Evolutionary conservation across 305 asterid genomes (phyloP).

Genomic region (Fraxinus platypoda): DNA sequence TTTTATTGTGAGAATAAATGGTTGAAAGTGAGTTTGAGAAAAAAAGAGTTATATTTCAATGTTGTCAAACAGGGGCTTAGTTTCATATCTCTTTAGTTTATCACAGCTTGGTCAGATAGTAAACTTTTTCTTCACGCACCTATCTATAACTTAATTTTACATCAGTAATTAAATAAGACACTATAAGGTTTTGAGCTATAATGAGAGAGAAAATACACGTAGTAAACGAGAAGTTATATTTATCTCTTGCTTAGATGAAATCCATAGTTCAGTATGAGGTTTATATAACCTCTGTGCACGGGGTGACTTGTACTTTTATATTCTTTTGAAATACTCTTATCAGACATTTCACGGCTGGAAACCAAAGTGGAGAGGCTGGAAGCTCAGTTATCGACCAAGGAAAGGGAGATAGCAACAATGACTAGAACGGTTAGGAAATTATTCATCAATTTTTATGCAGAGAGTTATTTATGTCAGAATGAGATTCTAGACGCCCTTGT

Average conservation of each 20-base stretch:
- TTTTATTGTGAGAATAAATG: too few species aligned
- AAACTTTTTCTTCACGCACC: background rate
- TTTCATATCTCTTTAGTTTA: background rate
- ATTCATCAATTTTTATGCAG: background rate
- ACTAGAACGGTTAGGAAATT: constrained; percentile 66
- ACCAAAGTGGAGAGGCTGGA: constrained; percentile 80
- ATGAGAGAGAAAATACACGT: background rate
- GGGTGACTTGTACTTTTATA: constrained; percentile 18
- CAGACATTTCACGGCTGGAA: constrained; percentile 93
- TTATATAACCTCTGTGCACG: background rate
- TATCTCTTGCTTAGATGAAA: too few species aligned
- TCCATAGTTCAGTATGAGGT: background rate
- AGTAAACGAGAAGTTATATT: too few species aligned
- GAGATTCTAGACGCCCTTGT: background rate
- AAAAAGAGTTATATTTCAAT: too few species aligned
- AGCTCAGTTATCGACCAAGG: constrained; percentile 64
- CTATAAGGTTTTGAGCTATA: background rate
- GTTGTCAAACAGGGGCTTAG: background rate
- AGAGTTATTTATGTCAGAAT: background rate
- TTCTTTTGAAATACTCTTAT: constrained; percentile 57
- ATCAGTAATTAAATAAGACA: background rate
- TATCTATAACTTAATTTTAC: background rate
- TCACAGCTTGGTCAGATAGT: background rate
- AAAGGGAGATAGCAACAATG: constrained; percentile 90
- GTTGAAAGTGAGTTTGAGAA: too few species aligned